Base-by-base conservation (phyloP, 139 green algal species). In the Asterochloris erici region DNA sequence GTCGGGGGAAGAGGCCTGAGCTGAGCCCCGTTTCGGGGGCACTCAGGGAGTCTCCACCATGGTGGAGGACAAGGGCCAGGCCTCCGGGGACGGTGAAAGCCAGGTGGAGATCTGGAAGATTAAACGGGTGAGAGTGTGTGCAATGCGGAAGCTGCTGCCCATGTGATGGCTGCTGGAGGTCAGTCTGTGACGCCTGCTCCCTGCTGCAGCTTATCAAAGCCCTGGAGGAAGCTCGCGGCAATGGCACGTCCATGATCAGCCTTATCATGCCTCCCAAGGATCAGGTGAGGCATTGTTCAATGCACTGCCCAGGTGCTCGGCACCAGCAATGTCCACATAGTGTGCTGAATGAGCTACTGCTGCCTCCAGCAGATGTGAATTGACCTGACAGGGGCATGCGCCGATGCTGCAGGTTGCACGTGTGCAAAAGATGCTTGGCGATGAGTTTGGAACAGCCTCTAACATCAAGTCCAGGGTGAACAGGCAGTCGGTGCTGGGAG, bases 401-500 rank as follows among this genome's bases (percentile, higher is more conserved):
- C 23, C 61, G 0, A 68, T 14, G 19, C 73, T 28, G 66, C 85
- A 94, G 88, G 82, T 99, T 60, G 82, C 95, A 0, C 93, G 97
- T 61, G 94, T 97, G 0, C 88, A 94, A 47, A 98, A 98, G 82
- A 99, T 99, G 97, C 90, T 99, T 79, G 92, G 88, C 14, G 97
- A 98, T 87, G 97, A 99, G 85, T 98, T 98, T 83, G 97, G 97
- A 27, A 99, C 97, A 24, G 97, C 97, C 0, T 98, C 95, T 63
- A 99, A 99, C 89, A 99, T 99, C 88, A 99, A 99, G 89, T 97
- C 89, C 60, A 90, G 97, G 0, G 96, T 99, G n/a, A 99, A 99
- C 89, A 86, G 97, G 23, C 93, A 98, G 79, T 98, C 95, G 28
- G 97, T 99, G 79, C 90, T 99, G 4, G 94, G 90, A 23, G 97